phyloP scores from a whole-genome alignment of 331 rosid genomes.

The Cydonia oblonga region DNA sequence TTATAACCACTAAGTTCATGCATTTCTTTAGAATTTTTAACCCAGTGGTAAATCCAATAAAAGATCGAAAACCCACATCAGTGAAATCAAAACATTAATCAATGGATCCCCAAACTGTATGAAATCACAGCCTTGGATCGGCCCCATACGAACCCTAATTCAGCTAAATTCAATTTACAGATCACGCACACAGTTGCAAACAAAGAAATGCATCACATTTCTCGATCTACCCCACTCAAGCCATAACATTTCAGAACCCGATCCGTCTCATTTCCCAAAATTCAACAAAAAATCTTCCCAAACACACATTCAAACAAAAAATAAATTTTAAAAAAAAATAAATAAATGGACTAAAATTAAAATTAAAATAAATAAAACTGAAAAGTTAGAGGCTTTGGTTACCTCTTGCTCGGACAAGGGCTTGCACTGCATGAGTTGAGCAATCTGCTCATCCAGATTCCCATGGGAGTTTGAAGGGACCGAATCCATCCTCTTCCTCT shows the following conservation, averaged over 20 bases:
- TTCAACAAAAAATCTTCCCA: not conserved
- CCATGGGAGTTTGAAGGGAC: conserved; percentile 74
- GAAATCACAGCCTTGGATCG: conserved; percentile 16
- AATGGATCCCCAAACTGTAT: conserved; percentile 5
- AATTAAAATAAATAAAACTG: not conserved
- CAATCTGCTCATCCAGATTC: conserved; percentile 81
- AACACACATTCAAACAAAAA: not conserved
- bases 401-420: conserved; percentile 97
- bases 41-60: not conserved
- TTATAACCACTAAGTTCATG: not conserved
- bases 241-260: conserved; percentile 6
- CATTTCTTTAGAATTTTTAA: not conserved
- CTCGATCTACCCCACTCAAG: not conserved
- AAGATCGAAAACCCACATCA: not conserved
- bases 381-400: not conserved
- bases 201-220: not conserved
- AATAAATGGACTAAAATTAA: too few relatives aligned
- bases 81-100: not conserved
- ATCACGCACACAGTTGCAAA: conserved; percentile 6
- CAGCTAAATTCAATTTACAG: conserved; percentile 10
- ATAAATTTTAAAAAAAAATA: not conserved
- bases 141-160: conserved; percentile 8
- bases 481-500: conserved; percentile 49
- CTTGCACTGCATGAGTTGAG: conserved; percentile 98
- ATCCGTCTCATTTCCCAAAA: conserved; percentile 24